Conservation (phyloP, 805 yeast species). For the Candida nemodendra region DNA sequence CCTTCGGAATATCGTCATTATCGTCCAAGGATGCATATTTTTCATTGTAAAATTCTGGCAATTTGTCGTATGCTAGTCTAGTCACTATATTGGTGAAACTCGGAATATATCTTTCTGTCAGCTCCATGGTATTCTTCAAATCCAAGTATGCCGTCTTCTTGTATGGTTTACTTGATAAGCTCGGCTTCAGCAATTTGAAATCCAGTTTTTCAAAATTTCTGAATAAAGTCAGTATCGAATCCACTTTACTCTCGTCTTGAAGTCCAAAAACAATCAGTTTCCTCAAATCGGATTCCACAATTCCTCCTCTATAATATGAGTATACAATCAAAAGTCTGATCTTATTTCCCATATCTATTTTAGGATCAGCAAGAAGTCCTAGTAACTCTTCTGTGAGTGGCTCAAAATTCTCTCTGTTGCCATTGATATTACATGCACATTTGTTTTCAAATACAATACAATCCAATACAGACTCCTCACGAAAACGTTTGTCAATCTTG, state of each 20-base stretch:
- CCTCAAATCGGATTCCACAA: slow-evolving; percentile 67
- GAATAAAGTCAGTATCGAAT: slow-evolving; percentile 51
- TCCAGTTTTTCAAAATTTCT: slow-evolving; percentile 49
- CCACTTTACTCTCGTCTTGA: slow-evolving; percentile 26
- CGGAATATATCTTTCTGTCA: slow-evolving; percentile 28
- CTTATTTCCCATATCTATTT: slow-evolving; percentile 61
- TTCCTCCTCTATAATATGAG: slow-evolving; percentile 78
- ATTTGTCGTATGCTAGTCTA: slow-evolving; percentile 23
- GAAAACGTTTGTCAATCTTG: slow-evolving; percentile 60
- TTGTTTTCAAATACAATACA: slow-evolving; percentile 86
- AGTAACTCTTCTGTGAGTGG: slow-evolving; percentile 57
- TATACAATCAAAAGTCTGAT: slow-evolving; percentile 73
- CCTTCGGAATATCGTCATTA: slow-evolving; percentile 45
- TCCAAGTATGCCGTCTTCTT: slow-evolving; percentile 55
- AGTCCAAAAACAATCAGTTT: slow-evolving; percentile 62
- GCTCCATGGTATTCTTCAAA: slow-evolving; percentile 28
- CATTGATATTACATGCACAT: slow-evolving; percentile 69
- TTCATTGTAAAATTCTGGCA: slow-evolving; percentile 29
- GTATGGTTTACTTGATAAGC: slow-evolving; percentile 41
- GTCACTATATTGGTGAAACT: slow-evolving; percentile 28
- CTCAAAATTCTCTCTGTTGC: slow-evolving; percentile 55
- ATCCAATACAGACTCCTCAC: slow-evolving; percentile 34
- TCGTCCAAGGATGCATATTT: slow-evolving; percentile 9
- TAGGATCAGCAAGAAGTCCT: slow-evolving; percentile 47
- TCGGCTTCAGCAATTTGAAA: slow-evolving; percentile 35